A percentile compares a stretch with the other conserved stretches of the same genome.
Evolutionary conservation across 176 grass and related monocot species (phyloP).

Genomic region (Triticum timopheevii): DNA sequence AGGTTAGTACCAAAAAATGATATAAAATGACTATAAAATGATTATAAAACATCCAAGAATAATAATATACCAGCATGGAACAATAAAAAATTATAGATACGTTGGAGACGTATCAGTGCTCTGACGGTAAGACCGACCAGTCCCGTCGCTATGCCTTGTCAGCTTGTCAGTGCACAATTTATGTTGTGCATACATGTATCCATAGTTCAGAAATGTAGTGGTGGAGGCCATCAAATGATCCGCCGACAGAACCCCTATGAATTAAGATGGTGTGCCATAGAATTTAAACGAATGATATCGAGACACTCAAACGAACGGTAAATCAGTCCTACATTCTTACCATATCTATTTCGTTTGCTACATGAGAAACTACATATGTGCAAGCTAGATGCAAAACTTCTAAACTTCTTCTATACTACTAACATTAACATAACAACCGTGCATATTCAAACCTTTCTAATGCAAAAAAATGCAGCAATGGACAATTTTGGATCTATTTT

Average conservation of each 20-base stretch:
- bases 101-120: not conserved
- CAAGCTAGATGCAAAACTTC: not conserved
- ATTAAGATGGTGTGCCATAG: too few species aligned
- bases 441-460: not conserved
- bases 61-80: too few species aligned
- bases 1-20: too few species aligned
- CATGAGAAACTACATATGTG: not conserved
- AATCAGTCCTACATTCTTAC: not conserved
- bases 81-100: too few species aligned
- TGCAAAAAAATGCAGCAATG: not conserved
- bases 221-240: too few species aligned
- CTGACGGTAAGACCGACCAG: conserved; percentile 60
- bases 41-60: too few species aligned
- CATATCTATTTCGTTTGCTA: not conserved
- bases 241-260: too few species aligned
- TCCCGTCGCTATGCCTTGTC: conserved; percentile 71
- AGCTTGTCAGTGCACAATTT: conserved; percentile 15
- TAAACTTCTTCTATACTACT: not conserved
- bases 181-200: too few species aligned
- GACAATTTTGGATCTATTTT: not conserved
- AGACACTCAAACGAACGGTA: conserved; percentile 59
- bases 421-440: not conserved
- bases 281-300: conserved; percentile 29
- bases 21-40: too few species aligned
- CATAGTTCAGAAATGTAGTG: too few species aligned